Base-by-base conservation (phyloP, 352 stramenopile species). In the Blastocystis sp. region DNA sequence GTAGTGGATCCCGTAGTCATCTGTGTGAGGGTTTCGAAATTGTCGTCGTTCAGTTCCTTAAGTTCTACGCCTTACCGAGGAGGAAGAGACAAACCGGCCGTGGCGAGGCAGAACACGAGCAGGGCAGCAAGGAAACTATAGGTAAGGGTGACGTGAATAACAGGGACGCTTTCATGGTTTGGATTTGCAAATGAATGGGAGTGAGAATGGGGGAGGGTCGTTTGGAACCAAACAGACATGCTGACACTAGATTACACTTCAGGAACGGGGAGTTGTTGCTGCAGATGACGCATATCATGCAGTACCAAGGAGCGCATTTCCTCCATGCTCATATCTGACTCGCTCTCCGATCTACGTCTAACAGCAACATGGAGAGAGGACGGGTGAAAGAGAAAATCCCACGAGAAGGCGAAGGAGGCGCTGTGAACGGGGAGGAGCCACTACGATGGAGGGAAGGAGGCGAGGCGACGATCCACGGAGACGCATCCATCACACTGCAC, bases 1-100 rank as follows among this genome's bases (percentile, higher is more conserved):
- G 78, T 88, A 7, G 78, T 88, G 23, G 61, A 78, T 43, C 78
- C 78, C 59, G 59, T 88, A 7, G 56, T 79, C 64, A 66, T 66
- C 19, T 88, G 78, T 59, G 78, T 88, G 23, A 43, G 41, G 10
- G 23, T 34, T 62, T 88, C 78, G 45, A 88, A 88, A 43, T 77
- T 88, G 53, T 52, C 59, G 61, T 88, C 78, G 45, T 76, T 88
- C 45, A 88, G 38, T 41, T 69, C 38, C 4, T 78, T 67, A 5
- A 88, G 43, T 23, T 88, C 78, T 88, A n/a, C 19, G 52, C 67
- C 41, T 84, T 19, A 84, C 19, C 21, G 21, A 21, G 14, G 9
- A 41, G 17, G 17, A 84, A 2, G 41, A 10, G 69, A 53, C 52
- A 5, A n/a, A 84, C 74, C 74, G 28, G 74, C n/a, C 21, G 34